Base-by-base conservation (phyloP, 805 yeast species). In the Candida nitratophila region DNA sequence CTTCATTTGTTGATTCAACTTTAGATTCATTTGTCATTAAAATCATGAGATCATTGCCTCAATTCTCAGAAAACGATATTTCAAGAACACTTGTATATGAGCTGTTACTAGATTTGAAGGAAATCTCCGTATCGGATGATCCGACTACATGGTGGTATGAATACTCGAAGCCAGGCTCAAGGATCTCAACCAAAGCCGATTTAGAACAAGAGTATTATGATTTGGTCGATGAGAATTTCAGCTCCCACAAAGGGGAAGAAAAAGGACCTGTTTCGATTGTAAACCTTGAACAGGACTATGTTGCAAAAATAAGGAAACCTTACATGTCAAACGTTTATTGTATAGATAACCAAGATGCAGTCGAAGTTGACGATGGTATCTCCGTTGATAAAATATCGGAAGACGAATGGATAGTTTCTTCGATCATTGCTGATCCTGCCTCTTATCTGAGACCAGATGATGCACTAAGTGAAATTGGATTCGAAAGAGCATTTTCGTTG, bases 281-380 rank as follows among this genome's bases (percentile, higher is more conserved):
- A 2, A 50, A 57, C 35, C 12, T 53, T 11, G 16, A 45, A 11
- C 12, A 44, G n/a, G 62, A 59, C 37, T 7, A 36, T 3, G 44
- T 33, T 24, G n/a, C 21, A 1, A 14, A 29, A 1, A 47, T 58
- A 2, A 64, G 83, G 51, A 50, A 50, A n/a, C 69, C 70, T 24
- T 75, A 71, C 50, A 63, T 70, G 38, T 55, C 73, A 12, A 73
- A 76, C 0, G 80, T 89, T 1, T 91, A 79, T 59, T 89, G 97
- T 63, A 87, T 91, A 46, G 99, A 93, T 63, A 72, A 83, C 3
- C 76, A 69, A 3, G 72, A 71, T 36, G 96, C 98, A 0, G 83
- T 83, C 51, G 98, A 93, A 61, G 84, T 93, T 47, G 99, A 91
- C 61, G 99, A 91, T 63, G 99, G 97, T 39, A 71, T 91, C 24